Evolutionary conservation across 1,139 yeast species (phyloP).

Genomic region (Magnusiomyces clavatus): DNA sequence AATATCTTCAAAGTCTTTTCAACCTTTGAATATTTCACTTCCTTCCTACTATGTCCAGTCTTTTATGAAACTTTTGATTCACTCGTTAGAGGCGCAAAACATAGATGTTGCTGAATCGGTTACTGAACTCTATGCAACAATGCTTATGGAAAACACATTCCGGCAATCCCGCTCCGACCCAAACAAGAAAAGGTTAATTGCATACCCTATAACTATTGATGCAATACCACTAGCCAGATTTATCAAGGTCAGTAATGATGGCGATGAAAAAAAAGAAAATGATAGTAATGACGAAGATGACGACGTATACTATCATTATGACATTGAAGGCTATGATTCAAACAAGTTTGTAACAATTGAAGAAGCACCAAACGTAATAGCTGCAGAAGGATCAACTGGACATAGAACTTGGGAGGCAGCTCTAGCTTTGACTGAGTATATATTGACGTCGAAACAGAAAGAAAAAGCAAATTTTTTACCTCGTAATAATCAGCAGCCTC

Average conservation of each 20-base stretch:
- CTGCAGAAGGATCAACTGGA: constrained; percentile 80
- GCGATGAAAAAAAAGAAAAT: background rate
- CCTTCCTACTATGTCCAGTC: background rate
- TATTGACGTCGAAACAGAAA: constrained; percentile 21
- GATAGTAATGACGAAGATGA: background rate
- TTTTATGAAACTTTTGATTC: constrained; percentile 9
- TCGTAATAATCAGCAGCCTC: too few relatives aligned
- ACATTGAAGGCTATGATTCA: background rate
- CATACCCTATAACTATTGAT: background rate
- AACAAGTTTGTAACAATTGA: background rate
- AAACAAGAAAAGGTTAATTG: background rate
- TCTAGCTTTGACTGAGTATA: constrained; percentile 48
- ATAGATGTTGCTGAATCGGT: constrained; percentile 3
- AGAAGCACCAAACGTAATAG: constrained; percentile 58
- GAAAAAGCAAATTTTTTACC: too few relatives aligned
- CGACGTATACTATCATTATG: background rate
- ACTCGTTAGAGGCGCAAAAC: constrained; percentile 4
- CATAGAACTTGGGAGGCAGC: constrained; percentile 94
- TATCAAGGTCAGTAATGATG: background rate
- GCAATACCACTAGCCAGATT: background rate
- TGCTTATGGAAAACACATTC: constrained; percentile 4
- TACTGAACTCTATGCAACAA: constrained; percentile 6
- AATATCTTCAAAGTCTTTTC: background rate
- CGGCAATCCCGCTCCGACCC: background rate
- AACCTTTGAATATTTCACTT: background rate